These are phyloP conservation scores for Suhomyces panamericanus DNA, from an alignment of 1,139 yeast genomes.

Conservation along the genomic window DNA sequence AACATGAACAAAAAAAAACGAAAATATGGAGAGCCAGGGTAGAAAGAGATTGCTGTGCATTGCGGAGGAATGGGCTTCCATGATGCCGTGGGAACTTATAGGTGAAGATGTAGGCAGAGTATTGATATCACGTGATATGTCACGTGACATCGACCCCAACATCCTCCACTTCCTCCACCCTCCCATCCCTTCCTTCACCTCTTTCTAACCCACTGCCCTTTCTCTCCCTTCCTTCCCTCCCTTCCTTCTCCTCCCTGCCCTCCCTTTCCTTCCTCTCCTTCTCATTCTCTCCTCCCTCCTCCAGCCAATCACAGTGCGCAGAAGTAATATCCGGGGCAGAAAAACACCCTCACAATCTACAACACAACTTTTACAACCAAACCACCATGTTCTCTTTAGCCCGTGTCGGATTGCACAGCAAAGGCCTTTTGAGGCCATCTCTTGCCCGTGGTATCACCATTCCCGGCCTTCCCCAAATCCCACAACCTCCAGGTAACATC, in stretches of 20 bases:
- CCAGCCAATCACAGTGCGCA: constrained; percentile 12
- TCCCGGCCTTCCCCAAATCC: constrained; percentile 38
- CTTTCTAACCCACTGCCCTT: not conserved
- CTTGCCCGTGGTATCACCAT: constrained; percentile 24
- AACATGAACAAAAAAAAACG: too few species aligned
- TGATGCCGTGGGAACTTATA: not conserved
- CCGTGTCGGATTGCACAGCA: constrained; percentile 30
- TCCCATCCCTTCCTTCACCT: not conserved
- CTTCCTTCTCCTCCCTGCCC: not conserved
- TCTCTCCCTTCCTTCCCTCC: not conserved
- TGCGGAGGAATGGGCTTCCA: too few species aligned
- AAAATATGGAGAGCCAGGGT: too few species aligned
- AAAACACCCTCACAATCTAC: constrained; percentile 7
- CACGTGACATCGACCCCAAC: not conserved
- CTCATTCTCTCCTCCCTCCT: not conserved
- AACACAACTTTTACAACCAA: not conserved
- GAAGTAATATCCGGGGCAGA: constrained; percentile 16
- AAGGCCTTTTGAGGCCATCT: constrained; percentile 15
- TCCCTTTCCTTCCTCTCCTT: not conserved
- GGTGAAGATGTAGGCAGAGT: not conserved
- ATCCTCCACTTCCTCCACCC: too few species aligned
- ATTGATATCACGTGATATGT: not conserved
- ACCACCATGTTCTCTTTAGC: constrained; percentile 27
- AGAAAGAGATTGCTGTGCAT: too few species aligned
- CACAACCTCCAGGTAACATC: constrained; percentile 76